Evolutionary conservation across 169 alveolate species (phyloP).

Genomic region (Plasmodium fragile): DNA sequence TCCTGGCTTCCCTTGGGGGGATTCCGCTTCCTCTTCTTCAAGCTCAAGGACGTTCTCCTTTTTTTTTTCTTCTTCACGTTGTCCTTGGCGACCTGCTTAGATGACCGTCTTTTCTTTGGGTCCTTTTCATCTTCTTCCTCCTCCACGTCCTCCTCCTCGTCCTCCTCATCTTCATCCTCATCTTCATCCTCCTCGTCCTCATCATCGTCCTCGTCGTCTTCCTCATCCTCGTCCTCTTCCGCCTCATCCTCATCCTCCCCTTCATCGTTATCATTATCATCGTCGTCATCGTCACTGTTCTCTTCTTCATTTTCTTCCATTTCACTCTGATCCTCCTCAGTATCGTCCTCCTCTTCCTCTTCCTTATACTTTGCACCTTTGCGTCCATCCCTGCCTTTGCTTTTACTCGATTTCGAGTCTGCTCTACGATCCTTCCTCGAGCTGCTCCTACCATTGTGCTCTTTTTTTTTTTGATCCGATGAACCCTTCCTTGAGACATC

Average conservation of each 20-base stretch:
- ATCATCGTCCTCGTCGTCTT: not conserved
- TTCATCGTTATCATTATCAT: not conserved
- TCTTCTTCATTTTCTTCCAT: not conserved
- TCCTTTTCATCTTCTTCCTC: not conserved
- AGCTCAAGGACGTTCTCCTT: not conserved
- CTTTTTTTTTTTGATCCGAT: not conserved
- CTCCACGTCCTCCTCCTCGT: not conserved
- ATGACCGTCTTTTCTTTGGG: not conserved
- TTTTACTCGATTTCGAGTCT: not conserved
- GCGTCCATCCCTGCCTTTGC: not conserved
- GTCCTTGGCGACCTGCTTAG: not conserved
- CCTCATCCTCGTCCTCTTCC: not conserved
- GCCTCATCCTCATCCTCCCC: not conserved
- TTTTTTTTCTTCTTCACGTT: not conserved
- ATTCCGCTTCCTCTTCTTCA: not conserved
- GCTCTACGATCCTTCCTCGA: not conserved
- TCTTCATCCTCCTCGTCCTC: not conserved
- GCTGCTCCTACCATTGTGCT: not conserved
- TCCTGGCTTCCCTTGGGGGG: not conserved
- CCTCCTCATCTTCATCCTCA: not conserved
- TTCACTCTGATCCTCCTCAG: not conserved
- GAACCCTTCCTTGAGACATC: conserved; percentile 3
- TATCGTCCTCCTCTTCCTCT: not conserved
- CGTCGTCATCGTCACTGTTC: not conserved
- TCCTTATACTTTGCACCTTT: not conserved